Evolutionary conservation across 305 asterid species (phyloP).

Genomic region (Fraxinus angustifolia): DNA sequence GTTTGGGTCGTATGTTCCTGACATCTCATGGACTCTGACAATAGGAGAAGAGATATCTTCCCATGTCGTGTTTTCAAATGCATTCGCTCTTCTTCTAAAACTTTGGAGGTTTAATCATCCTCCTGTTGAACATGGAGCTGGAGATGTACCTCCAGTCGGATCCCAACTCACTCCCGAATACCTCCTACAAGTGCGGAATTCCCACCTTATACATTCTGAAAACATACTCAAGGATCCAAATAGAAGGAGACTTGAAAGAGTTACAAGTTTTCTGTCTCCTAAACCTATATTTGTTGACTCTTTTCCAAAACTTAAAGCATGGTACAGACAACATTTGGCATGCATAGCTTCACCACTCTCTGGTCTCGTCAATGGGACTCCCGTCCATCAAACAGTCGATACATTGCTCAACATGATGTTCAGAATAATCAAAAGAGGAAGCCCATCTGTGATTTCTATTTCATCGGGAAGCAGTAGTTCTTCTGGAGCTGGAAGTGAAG

Average conservation of each 20-base stretch:
- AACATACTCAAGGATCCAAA: conserved; percentile 65
- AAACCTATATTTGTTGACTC: conserved; percentile 94
- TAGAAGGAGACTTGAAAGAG: conserved; percentile 70
- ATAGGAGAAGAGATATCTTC: conserved; percentile 83
- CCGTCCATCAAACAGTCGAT: conserved; percentile 76
- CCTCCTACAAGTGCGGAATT: conserved; percentile 78
- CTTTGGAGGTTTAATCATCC: conserved; percentile 95
- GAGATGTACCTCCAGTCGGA: conserved; percentile 96
- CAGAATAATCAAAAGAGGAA: conserved; percentile 59
- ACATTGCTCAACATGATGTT: conserved; percentile 82
- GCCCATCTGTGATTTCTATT: conserved; percentile 49
- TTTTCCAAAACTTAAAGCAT: conserved; percentile 86
- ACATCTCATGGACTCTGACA: conserved; percentile 60
- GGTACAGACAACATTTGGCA: conserved; percentile 95
- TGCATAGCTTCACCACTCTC: conserved; percentile 93
- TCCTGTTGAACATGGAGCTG: conserved; percentile 84
- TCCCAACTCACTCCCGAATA: conserved; percentile 90
- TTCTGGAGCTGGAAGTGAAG: conserved; percentile 71
- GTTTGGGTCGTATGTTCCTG: conserved; percentile 81
- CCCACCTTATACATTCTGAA: conserved; percentile 60
- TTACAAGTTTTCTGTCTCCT: conserved; percentile 59
- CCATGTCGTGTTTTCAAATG: conserved; percentile 86
- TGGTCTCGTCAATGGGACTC: conserved; percentile 84
- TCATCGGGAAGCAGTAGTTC: conserved; percentile 83
- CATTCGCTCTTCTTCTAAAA: conserved; percentile 89